A percentile compares a stretch with the other conserved stretches of the same genome.
Conservation (phyloP, 768 basidiomycete genomes). For the Pulveroboletus frians region DNA sequence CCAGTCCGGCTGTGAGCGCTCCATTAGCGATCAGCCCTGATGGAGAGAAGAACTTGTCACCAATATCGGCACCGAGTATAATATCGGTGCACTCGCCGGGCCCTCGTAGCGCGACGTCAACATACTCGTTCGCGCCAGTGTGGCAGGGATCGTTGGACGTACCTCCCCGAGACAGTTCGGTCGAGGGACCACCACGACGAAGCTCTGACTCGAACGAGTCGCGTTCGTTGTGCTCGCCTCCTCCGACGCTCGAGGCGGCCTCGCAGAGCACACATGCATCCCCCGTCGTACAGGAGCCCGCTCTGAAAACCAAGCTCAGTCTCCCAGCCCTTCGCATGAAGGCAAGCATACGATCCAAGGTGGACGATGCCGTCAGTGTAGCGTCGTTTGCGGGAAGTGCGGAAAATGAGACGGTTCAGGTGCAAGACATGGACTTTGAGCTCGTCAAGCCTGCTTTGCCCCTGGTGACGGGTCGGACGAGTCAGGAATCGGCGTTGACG, state of each 20-base stretch:
- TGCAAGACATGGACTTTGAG: conserved; percentile 80
- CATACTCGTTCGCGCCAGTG: conserved; percentile 10
- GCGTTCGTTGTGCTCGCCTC: conserved; percentile 37
- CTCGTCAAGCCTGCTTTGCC: conserved; percentile 60
- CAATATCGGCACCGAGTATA: conserved; percentile 1
- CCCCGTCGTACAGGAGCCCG: conserved; percentile 26
- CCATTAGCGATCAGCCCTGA: conserved; percentile 9
- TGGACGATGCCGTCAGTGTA: conserved; percentile 30
- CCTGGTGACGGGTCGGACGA: conserved; percentile 37
- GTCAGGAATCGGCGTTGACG: conserved; percentile 50
- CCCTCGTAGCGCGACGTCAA: conserved; percentile 6
- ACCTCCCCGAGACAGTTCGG: conserved; percentile 14
- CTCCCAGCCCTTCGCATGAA: conserved; percentile 59
- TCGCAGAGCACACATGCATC: conserved; percentile 29
- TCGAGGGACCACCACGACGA: conserved; percentile 15
- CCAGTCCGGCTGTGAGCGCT: conserved; percentile 13
- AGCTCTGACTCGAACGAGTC: conserved; percentile 30
- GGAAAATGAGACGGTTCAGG: conserved; percentile 59
- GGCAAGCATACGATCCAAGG: conserved; percentile 20
- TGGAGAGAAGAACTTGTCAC: conserved; percentile 20
- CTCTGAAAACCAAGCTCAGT: conserved; percentile 59
- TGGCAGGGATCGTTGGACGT: conserved; percentile 18
- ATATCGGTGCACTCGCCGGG: conserved; percentile 15
- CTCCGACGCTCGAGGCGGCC: conserved; percentile 35
- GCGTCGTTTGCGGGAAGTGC: conserved; percentile 19